Base-by-base conservation (phyloP, 768 basidiomycete genomes). In the Rhizopogon vinicolor region DNA sequence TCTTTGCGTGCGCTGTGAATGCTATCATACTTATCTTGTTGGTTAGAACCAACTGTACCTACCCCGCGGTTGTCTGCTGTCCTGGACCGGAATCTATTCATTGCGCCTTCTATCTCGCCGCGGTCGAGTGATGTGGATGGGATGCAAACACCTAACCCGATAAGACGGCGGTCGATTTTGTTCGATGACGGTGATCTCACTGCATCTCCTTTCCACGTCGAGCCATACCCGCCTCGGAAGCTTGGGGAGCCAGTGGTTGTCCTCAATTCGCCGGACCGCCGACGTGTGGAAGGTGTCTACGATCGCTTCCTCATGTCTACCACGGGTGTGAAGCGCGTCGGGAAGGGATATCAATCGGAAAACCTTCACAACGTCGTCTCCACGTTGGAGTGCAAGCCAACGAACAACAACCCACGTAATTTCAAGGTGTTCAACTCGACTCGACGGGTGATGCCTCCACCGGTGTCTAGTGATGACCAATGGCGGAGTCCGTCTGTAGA, bases 301-400 rank as follows among this genome's bases (percentile, higher is more conserved):
- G 91, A 93, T 60, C 82, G 86, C 41, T 86, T 91, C 74, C 75
- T 92, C 29, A 88, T 91, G 86, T 85, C 89, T 10, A 89, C 87
- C 1, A 81, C 85, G 2, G 86, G 87, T 28, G 89, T 93, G 41
- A 91, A 85, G 64, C 87, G 89, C 29, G 72, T 87, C 7, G 91
- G 91, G 3, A 85, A 82, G 63, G 90, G 91, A 7, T 91, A 92
- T 62, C 87, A 92, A 68, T 91, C 88, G 2, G 82, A 89, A 51
- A 81, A 80, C 58, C 53, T 71, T 41, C 68, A 68, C 5, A 74
- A 75, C 56, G 62, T 54, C 14, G 3, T 62, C 63, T 55, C 55
- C 42, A 55, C 61, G 16, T 18, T 55, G 19, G 71, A 71, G 16
- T 39, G 29, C 45, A 69, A 60, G 55, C 28, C 41, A 28, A 42